These are phyloP conservation scores for Backusella australiensis DNA, from an alignment of 192 early-diverging fungal species.

Conservation along the genomic window DNA sequence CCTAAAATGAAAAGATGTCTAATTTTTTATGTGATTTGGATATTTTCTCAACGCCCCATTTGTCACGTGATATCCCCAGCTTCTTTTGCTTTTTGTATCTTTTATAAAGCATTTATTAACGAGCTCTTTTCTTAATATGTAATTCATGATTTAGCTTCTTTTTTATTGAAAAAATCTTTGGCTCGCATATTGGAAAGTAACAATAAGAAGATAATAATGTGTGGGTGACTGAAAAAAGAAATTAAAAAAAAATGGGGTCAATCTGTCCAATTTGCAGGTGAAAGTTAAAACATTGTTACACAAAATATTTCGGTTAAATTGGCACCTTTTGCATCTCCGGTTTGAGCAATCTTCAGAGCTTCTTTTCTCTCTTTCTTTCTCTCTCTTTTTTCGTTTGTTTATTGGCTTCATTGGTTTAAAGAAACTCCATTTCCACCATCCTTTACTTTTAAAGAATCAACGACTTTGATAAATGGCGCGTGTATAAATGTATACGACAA, in stretches of 20 bases:
- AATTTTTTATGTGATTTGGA: slow-evolving; percentile 6
- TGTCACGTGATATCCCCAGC: slow-evolving; percentile 14
- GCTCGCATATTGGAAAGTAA: background rate
- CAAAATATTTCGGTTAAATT: background rate
- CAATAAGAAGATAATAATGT: background rate
- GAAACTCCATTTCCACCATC: no score
- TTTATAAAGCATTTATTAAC: background rate
- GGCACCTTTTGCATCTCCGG: background rate
- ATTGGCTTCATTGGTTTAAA: background rate
- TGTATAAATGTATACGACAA: no score
- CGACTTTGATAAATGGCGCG: no score
- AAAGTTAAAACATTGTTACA: background rate
- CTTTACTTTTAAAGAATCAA: no score
- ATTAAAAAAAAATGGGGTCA: slow-evolving; percentile 6
- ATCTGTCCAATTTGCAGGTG: background rate
- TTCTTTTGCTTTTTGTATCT: background rate
- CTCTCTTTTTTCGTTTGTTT: background rate
- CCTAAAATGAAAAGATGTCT: slow-evolving; percentile 1
- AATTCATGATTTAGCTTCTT: background rate
- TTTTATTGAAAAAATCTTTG: background rate
- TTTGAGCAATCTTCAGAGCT: background rate
- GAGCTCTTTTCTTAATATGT: background rate
- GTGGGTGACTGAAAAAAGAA: background rate
- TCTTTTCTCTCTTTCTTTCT: background rate
- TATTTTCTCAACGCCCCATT: slow-evolving; percentile 11